A percentile compares a stretch with the other conserved stretches of the same genome.
Evolutionary conservation across 495 filamentous ascomycete species (phyloP).

Genomic region (Tuber calosporum): DNA sequence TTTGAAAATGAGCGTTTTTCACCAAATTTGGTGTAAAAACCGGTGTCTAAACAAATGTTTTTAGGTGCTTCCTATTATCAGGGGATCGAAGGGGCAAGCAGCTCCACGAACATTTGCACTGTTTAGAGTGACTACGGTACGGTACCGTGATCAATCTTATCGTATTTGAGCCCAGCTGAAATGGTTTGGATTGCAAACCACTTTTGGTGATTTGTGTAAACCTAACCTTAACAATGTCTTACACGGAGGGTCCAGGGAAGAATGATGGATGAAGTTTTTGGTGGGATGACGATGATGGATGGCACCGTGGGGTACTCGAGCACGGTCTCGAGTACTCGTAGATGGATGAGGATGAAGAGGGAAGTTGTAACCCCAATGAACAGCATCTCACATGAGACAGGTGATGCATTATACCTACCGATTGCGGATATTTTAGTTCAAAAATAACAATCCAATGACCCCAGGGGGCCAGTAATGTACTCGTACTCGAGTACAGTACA

Average conservation of each 20-base stretch:
- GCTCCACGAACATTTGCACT: not conserved
- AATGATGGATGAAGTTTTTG: not conserved
- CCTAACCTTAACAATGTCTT: not conserved
- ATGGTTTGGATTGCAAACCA: constrained; percentile 5
- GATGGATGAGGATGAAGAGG: not conserved
- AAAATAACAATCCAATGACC: not conserved
- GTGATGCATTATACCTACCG: not conserved
- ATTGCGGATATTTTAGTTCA: not conserved
- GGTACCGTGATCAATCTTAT: not conserved
- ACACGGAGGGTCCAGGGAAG: not conserved
- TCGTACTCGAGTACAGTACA: not conserved
- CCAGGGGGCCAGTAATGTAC: no score
- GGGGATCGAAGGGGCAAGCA: not conserved
- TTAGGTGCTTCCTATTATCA: not conserved
- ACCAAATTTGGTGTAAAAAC: no score
- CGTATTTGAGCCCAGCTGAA: not conserved
- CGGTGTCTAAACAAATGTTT: no score
- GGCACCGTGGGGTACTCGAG: no score
- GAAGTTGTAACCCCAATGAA: not conserved
- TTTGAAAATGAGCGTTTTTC: no score
- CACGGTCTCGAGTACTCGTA: no score
- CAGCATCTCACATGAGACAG: not conserved
- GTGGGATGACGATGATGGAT: not conserved
- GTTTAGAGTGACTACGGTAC: not conserved
- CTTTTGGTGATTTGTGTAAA: not conserved